Evolutionary conservation across 441 rosid genomes (phyloP).

Genomic region (Gossypium schwendimanii): DNA sequence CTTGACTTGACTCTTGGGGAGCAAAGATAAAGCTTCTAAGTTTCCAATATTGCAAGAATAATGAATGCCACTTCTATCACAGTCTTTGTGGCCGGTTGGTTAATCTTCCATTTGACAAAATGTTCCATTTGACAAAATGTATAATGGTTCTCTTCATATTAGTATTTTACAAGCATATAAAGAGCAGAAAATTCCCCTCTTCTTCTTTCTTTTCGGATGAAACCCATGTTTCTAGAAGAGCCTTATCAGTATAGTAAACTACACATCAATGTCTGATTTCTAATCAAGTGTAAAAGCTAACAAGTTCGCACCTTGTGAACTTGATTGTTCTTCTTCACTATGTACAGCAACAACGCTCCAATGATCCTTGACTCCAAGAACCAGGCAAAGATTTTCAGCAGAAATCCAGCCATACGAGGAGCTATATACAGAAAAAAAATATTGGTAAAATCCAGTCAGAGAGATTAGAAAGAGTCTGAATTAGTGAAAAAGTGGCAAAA

Average conservation of each 20-base stretch:
- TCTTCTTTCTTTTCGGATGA: not conserved
- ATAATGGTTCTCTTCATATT: not conserved
- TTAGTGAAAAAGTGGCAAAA: not conserved
- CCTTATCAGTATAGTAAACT: not conserved
- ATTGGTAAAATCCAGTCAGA: not conserved
- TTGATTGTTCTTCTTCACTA: conserved; percentile 46
- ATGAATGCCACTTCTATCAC: not conserved
- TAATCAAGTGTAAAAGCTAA: not conserved
- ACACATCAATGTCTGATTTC: not conserved
- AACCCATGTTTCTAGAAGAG: not conserved
- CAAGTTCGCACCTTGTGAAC: conserved; percentile 37
- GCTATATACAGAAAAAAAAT: conserved; percentile 22
- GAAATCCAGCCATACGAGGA: conserved; percentile 60
- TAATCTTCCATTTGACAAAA: not conserved
- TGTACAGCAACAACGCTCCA: conserved; percentile 33
- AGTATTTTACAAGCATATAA: not conserved
- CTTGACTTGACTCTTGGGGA: not conserved
- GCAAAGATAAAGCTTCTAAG: not conserved
- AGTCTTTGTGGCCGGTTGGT: not conserved
- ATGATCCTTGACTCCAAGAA: conserved; percentile 42
- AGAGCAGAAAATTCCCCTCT: not conserved
- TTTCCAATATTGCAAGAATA: not conserved
- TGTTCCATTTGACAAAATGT: not conserved
- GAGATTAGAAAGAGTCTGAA: not conserved
- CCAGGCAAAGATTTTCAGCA: conserved; percentile 50